Conservation (phyloP, 2,329 filamentous ascomycete genomes). For the Xylariales sp. region DNA sequence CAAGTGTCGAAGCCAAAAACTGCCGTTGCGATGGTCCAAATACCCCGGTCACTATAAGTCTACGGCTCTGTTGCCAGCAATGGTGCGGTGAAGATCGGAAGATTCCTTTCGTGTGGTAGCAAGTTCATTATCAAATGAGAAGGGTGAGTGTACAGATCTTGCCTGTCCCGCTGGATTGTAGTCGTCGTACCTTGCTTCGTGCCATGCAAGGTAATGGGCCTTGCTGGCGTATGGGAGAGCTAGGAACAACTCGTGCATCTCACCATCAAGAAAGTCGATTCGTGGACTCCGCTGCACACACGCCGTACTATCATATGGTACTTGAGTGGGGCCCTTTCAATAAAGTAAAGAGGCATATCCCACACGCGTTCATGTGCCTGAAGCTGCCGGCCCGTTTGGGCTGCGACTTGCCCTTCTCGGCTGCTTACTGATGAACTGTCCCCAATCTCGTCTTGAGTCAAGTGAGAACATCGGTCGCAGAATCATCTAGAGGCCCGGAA, state of each 20-base stretch:
- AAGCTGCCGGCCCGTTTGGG: not conserved
- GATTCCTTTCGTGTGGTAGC: not conserved
- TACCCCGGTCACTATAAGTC: no score
- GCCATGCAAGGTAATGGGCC: not conserved
- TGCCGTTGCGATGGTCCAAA: no score
- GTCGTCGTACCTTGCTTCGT: slow-evolving; percentile 3
- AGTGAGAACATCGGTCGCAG: not conserved
- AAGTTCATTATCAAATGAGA: no score
- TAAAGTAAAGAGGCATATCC: slow-evolving; percentile 1
- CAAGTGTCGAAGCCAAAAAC: not conserved
- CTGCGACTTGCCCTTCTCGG: slow-evolving; percentile 7
- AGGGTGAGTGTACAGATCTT: not conserved
- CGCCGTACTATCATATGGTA: not conserved
- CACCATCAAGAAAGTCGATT: slow-evolving; percentile 3
- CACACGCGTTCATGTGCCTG: slow-evolving; percentile 5
- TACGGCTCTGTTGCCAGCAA: not conserved
- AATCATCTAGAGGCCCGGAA: not conserved
- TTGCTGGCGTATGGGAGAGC: not conserved
- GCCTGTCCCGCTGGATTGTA: not conserved
- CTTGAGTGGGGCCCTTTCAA: slow-evolving; percentile 2
- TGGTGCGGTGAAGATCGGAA: not conserved
- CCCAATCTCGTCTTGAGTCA: not conserved
- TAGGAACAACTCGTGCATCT: slow-evolving; percentile 1
- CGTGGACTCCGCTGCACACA: not conserved
- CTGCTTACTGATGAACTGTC: not conserved